Conservation (phyloP, 495 filamentous ascomycete genomes). For the Thermothielavioides terrestris region DNA sequence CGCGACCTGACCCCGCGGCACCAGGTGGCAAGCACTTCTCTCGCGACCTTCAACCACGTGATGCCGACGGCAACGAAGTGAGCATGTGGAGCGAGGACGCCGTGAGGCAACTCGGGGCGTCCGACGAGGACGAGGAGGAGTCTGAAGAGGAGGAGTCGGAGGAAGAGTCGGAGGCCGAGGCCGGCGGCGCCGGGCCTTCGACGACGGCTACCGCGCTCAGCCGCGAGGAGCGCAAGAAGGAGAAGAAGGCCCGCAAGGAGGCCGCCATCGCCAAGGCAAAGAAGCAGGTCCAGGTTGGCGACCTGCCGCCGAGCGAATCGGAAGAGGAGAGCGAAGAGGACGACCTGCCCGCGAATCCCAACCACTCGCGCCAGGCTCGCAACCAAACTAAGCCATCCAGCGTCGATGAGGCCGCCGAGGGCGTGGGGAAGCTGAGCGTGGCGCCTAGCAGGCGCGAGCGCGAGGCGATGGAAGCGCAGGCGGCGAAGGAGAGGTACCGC, state of each 20-base stretch:
- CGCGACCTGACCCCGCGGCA: too few species aligned
- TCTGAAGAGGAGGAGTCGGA: constrained; percentile 26
- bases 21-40: constrained; percentile 92
- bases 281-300: constrained; percentile 62
- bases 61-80: constrained; percentile 69
- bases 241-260: constrained; percentile 85
- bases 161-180: too few species aligned
- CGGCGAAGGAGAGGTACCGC: constrained; percentile 82
- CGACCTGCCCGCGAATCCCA: constrained; percentile 77
- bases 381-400: constrained; percentile 39
- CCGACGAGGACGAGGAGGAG: constrained; percentile 42
- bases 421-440: constrained; percentile 35
- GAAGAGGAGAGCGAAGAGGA: constrained; percentile 53
- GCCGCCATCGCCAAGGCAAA: constrained; percentile 70
- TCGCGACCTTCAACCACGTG: constrained; percentile 73
- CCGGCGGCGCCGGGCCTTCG: constrained; percentile 20
- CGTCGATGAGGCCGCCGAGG: constrained; percentile 43
- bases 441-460: constrained; percentile 65
- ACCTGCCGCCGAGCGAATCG: constrained; percentile 64
- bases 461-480: constrained; percentile 79
- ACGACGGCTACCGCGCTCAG: constrained; percentile 45
- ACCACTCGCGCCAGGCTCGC: constrained; percentile 65
- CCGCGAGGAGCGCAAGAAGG: constrained; percentile 79
- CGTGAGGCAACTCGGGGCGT: constrained; percentile 14
- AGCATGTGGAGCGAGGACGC: constrained; percentile 60